Evolutionary conservation across 805 yeast genomes (phyloP), one percentile per base, ranked within the genome.

Genomic region (Ogataea pilisensis): DNA sequence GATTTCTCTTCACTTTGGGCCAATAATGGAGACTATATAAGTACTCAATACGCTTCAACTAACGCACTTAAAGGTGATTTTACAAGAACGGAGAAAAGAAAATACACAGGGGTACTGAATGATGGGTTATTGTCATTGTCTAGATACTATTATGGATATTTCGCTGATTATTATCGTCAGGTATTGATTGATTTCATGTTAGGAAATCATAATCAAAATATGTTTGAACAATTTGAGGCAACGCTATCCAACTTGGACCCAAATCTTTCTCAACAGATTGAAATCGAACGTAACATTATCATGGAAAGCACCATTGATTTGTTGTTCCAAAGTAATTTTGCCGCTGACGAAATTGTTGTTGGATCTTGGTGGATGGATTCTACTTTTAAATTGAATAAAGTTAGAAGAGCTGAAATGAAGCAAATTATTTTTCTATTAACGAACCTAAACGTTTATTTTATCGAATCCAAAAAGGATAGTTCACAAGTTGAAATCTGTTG

Each of bases 21-120:
- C 2, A 83, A 80, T 52, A 78, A 80, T 53, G 86, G 85, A 1
- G 85, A 80, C 51, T 77, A 74, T 17, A 75, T 80, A 20, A 78
- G 85, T 9, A 76, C 71, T 35, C 82, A 78, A 45, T 80, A 80
- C 52, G 75, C 81, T 3, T 73, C 76, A 5, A 76, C 82, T 1
- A 72, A 71, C 53, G 82, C 81, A 0, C 56, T 76, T 43, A 72
- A 71, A 45, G 75, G 75, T 6, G 76, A 71, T 39, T 71, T 57
- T 45, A 72, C 75, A 1, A 48, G 76, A 42, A 67, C 72, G 1
- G 60, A 66, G 13, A 62, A 66, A 42, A 56, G 76, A 34, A 65
- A 66, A 37, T 64, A 68, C 39, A 50, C 58, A 24, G 76, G 76
- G 0, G 53, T 70, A 5, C 41, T 71, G 22, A 68, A 60, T 21